A percentile compares a stretch with the other conserved stretches of the same genome.
Conservation (phyloP, 192 early-diverging fungal species). For the Backusella circina region DNA sequence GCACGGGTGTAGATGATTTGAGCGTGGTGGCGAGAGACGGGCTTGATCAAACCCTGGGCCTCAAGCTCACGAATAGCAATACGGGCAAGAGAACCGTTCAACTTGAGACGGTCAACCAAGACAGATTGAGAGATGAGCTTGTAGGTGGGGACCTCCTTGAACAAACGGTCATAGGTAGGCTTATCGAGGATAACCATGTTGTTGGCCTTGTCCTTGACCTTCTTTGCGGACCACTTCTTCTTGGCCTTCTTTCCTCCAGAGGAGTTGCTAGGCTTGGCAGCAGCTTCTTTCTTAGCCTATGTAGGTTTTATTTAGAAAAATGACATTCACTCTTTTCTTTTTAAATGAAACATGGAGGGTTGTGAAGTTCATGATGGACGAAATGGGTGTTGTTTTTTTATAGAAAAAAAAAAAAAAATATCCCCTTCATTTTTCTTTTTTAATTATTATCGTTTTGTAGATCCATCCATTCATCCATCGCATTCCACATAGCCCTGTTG, state of each 20-base stretch:
- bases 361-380: not conserved
- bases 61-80: conserved; percentile 91
- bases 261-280: conserved; percentile 52
- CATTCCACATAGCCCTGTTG: not conserved
- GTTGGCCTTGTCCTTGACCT: conserved; percentile 99
- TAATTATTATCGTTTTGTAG: not conserved
- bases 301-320: not conserved
- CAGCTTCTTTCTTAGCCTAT: conserved; percentile 61
- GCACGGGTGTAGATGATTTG: conserved; percentile 79
- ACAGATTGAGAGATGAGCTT: conserved; percentile 98
- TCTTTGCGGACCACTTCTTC: conserved; percentile 98
- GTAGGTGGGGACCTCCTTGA: conserved; percentile 99
- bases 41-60: conserved; percentile 87
- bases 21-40: conserved; percentile 85
- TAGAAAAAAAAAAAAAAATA: not conserved
- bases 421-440: not conserved
- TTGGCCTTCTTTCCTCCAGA: conserved; percentile 61
- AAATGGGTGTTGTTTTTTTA: not conserved
- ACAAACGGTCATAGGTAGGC: conserved; percentile 95
- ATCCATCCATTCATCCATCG: conserved; percentile 7
- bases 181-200: conserved; percentile 98
- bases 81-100: conserved; percentile 98
- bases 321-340: not conserved
- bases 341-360: not conserved
- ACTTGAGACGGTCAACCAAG: conserved; percentile 95